Evolutionary conservation across 108 stramenopile genomes (phyloP).

Genomic region (Aurantiochytrium sp.): DNA sequence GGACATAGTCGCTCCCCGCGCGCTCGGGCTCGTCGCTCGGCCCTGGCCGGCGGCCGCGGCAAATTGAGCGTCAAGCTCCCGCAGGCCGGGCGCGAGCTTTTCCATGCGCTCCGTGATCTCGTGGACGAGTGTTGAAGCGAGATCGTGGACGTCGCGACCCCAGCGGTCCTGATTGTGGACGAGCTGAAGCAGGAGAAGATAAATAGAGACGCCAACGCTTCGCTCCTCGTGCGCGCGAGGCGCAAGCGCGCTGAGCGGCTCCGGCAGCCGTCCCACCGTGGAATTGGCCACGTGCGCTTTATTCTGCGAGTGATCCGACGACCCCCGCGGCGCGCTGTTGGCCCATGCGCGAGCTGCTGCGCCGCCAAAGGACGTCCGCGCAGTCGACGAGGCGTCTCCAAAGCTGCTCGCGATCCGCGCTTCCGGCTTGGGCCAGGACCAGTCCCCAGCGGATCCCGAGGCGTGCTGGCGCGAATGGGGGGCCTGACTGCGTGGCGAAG

Average conservation of each 20-base stretch:
- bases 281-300: too few relatives aligned
- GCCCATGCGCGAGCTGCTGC: too few relatives aligned
- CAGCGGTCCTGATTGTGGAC: not conserved
- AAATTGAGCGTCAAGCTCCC: not conserved
- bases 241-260: not conserved
- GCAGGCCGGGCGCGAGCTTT: not conserved
- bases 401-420: too few relatives aligned
- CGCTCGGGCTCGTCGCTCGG: not conserved
- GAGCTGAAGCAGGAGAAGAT: not conserved
- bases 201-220: not conserved
- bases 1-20: too few relatives aligned
- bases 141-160: not conserved
- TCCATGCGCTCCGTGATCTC: not conserved
- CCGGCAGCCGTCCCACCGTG: not conserved
- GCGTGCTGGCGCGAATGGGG: too few relatives aligned
- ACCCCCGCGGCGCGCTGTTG: too few relatives aligned
- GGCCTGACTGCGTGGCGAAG: too few relatives aligned
- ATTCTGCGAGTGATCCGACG: too few relatives aligned
- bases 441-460: too few relatives aligned
- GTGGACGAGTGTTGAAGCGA: not conserved
- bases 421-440: too few relatives aligned
- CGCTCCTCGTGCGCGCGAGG: not conserved
- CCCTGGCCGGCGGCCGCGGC: not conserved
- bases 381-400: not conserved
- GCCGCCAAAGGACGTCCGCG: not conserved